Evolutionary conservation across 345 rosid species (phyloP).

Genomic region (Salix brachista): DNA sequence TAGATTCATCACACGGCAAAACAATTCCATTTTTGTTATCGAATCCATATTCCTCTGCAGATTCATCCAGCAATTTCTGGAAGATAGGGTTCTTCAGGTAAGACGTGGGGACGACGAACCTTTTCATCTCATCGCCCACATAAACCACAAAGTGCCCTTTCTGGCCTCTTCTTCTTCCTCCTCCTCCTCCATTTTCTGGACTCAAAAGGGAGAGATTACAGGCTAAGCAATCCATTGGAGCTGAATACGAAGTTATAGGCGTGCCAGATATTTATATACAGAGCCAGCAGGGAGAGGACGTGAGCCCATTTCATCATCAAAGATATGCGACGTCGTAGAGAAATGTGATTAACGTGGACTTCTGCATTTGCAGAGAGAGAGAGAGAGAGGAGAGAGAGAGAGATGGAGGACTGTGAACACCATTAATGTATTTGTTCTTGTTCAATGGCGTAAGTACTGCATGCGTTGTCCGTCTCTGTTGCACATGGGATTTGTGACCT

Average conservation of each 20-base stretch:
- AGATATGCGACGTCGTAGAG: background rate
- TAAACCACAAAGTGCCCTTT: slow-evolving; percentile 37
- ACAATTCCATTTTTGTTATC: slow-evolving; percentile 5
- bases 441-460: background rate
- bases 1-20: slow-evolving; percentile 23
- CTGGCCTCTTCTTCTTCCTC: slow-evolving; percentile 20
- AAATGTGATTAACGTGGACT: background rate
- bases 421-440: background rate
- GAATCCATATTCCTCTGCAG: slow-evolving; percentile 34
- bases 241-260: background rate
- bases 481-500: background rate
- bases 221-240: background rate
- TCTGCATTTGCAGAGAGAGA: background rate
- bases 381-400: background rate
- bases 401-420: background rate
- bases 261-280: background rate
- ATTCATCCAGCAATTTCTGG: slow-evolving; percentile 24
- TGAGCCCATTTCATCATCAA: background rate
- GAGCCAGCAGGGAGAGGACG: background rate
- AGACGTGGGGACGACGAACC: slow-evolving; percentile 24
- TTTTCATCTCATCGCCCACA: slow-evolving; percentile 24
- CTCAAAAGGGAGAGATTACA: too few relatives aligned
- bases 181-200: too few relatives aligned
- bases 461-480: background rate
- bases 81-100: slow-evolving; percentile 23